A percentile compares a stretch with the other conserved stretches of the same genome.
Conservation (phyloP, 1,139 yeast genomes). For the Yamadazyma kanchanaburiensis region DNA sequence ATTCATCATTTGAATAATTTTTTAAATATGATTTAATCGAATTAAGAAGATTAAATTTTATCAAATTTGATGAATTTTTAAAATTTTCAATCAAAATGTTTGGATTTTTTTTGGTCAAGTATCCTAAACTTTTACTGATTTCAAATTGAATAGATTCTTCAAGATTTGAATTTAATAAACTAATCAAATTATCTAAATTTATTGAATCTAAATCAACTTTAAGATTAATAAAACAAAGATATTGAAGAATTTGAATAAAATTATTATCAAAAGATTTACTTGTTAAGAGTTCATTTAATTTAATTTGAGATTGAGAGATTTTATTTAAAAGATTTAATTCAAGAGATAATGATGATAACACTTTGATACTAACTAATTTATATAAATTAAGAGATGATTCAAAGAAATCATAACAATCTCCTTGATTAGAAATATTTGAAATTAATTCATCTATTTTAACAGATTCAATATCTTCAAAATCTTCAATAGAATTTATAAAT, state of each 20-base stretch:
- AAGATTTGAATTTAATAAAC: constrained; percentile 11
- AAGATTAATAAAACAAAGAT: constrained; percentile 10
- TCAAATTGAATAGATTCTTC: constrained; percentile 17
- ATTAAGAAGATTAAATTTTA: constrained; percentile 8
- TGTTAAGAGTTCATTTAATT: constrained; percentile 8
- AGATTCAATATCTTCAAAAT: constrained; percentile 9
- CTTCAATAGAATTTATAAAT: constrained; percentile 20
- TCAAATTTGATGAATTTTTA: constrained; percentile 5
- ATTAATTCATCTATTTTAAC: constrained; percentile 5
- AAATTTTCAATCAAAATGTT: constrained; percentile 14
- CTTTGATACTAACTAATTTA: constrained; percentile 5
- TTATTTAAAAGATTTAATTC: constrained; percentile 7
- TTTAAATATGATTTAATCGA: constrained; percentile 10
- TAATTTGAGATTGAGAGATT: constrained; percentile 6
- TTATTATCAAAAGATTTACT: constrained; percentile 3
- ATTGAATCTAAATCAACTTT: constrained; percentile 12
- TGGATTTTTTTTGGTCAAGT: constrained; percentile 13
- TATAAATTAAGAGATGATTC: constrained; percentile 4
- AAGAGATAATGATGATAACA: constrained; percentile 7
- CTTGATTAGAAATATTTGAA: constrained; percentile 7
- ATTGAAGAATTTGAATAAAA: constrained; percentile 9
- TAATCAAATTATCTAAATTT: constrained; percentile 17
- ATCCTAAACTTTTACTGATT: constrained; percentile 12
- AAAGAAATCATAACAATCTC: constrained; percentile 7
- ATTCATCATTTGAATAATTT: constrained; percentile 6